phyloP scores from a whole-genome alignment of 2,329 filamentous ascomycete genomes.

The Apiospora rasikravindrae region DNA sequence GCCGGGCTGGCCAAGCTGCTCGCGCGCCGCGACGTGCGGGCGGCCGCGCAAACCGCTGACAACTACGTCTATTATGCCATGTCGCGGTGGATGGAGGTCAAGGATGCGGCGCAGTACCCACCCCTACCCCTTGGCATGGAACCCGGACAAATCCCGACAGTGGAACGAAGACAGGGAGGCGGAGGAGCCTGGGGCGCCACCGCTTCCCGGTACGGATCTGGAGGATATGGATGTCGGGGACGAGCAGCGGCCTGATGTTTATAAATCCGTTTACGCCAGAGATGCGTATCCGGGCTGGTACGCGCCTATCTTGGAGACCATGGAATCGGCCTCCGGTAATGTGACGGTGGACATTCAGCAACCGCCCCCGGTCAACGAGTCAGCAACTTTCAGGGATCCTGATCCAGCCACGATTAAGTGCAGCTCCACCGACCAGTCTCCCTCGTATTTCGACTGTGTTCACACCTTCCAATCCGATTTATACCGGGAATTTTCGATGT shows the following conservation, averaged over 20 bases:
- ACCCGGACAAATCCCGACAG: background rate
- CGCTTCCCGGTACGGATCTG: background rate
- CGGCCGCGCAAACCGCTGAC: background rate
- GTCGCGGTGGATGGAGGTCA: background rate
- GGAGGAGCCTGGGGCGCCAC: background rate
- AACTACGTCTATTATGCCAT: background rate
- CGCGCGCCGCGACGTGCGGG: background rate
- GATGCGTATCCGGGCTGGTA: background rate
- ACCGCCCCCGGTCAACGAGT: background rate
- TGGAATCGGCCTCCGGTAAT: background rate
- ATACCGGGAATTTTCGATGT: background rate
- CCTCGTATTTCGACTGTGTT: background rate
- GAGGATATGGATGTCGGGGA: background rate
- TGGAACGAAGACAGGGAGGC: background rate
- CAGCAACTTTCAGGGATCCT: background rate
- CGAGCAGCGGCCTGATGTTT: background rate
- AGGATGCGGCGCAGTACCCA: background rate
- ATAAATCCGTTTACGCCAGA: background rate
- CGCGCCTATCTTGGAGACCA: background rate
- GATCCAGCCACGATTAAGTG: background rate
- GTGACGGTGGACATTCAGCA: background rate
- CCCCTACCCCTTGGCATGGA: background rate
- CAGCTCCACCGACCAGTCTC: background rate
- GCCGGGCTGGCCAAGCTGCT: background rate
- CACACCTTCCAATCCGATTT: background rate